Base-by-base conservation (phyloP, 148 eudicot genomes). In the Rhododendron griersonianum region DNA sequence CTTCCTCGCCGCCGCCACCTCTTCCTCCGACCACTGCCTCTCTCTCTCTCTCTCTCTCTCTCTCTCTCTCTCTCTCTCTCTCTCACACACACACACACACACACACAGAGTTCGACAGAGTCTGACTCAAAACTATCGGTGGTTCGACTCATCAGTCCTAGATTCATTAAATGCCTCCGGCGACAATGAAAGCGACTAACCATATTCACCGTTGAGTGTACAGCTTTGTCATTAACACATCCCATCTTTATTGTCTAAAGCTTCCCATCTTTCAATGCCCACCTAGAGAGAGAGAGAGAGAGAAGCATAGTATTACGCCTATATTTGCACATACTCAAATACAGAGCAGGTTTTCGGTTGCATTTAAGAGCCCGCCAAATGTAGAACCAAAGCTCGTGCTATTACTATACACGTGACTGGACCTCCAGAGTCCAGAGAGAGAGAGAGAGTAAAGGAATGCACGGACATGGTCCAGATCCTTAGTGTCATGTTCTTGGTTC, bases 101-200 rank as follows among this genome's bases (percentile, higher is more conserved):
- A 47, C 11, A 47, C 50, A 47, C 11, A 47, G 50, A 47, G 50
- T 47, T 47, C 50, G 50, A 47, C 13, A 15, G 81, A 11, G 81
- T 78, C 8, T 47, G 53, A 78, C 55, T 15, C 47, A 19, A 35
- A 39, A 65, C 2, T 75, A 21, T 16, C 59, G n/a, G 33, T 45
- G 18, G 16, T 13, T 78, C 15, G 30, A 23, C 81, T 78, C 53
- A 21, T 78, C 81, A n/a, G 82, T 48, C 33, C 39, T 18, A 48
- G 59, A 48, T 25, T 80, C 65, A 51, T 80, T 80, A 51, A 80
- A 51, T 51, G 6, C 19, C 63, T 80, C 82, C 82, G 82, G 82
- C 65, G 41, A 51, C 63, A 80, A 35, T 51, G 82, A 80, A 51
- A 80, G 83, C 44, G 23, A 50, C 61, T 51, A 8, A 2, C 83